Evolutionary conservation across 805 yeast species (phyloP).

Genomic region (Maudiozyma bulderi): DNA sequence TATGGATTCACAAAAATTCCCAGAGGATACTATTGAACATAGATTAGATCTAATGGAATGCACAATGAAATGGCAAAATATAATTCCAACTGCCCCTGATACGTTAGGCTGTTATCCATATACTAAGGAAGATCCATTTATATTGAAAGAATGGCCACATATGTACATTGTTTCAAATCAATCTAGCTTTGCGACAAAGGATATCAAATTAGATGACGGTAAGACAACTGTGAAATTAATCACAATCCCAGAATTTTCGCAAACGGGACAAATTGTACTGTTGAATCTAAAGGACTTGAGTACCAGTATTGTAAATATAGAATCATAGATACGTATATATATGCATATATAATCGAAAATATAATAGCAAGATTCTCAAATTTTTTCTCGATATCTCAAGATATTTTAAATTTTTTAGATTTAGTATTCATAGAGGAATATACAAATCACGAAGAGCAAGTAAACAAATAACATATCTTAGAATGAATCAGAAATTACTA

Average conservation of each 20-base stretch:
- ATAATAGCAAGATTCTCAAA: neutral
- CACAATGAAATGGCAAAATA: slow-evolving; percentile 73
- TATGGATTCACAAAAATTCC: neutral
- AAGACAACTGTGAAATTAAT: slow-evolving; percentile 41
- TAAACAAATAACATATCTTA: too few relatives aligned
- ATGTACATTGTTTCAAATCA: slow-evolving; percentile 85
- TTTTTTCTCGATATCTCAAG: neutral
- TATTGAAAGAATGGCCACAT: slow-evolving; percentile 72
- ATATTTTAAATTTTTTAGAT: too few relatives aligned
- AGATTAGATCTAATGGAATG: slow-evolving; percentile 52
- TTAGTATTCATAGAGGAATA: too few relatives aligned
- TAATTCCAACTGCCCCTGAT: slow-evolving; percentile 93
- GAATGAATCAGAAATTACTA: too few relatives aligned
- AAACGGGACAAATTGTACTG: slow-evolving; percentile 55
- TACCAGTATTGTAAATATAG: slow-evolving; percentile 38
- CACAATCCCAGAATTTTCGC: slow-evolving; percentile 60
- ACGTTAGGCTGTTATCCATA: slow-evolving; percentile 87
- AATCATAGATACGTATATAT: neutral
- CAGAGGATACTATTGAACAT: slow-evolving; percentile 17
- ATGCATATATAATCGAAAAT: neutral
- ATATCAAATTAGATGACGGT: slow-evolving; percentile 28
- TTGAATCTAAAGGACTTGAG: slow-evolving; percentile 51
- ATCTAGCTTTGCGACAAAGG: slow-evolving; percentile 43
- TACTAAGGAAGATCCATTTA: slow-evolving; percentile 67
- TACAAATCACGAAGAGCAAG: too few relatives aligned